Evolutionary conservation across 2,329 filamentous ascomycete species (phyloP).

Genomic region (Fulvia fulva): DNA sequence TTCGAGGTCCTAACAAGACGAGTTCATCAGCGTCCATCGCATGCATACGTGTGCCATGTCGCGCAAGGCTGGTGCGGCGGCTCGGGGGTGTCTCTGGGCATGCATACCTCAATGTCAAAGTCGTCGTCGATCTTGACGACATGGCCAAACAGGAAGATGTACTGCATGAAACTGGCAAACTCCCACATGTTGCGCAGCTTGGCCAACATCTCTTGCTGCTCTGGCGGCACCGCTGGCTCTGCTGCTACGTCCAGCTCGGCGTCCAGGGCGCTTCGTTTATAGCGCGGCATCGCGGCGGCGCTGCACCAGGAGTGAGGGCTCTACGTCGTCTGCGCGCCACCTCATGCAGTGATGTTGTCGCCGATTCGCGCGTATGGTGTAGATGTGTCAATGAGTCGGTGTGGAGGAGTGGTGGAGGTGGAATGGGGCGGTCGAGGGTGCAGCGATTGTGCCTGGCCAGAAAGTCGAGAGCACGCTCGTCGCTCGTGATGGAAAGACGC

Average conservation of each 20-base stretch:
- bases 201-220: conserved; percentile 50
- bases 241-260: conserved; percentile 40
- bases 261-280: conserved; percentile 55
- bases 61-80: conserved; percentile 4
- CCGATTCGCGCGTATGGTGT: neutral
- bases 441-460: neutral
- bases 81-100: conserved; percentile 7
- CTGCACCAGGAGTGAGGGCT: neutral
- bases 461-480: too few species aligned
- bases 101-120: conserved; percentile 79
- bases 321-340: neutral
- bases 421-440: neutral
- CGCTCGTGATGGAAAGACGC: neutral
- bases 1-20: conserved; percentile 68
- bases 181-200: conserved; percentile 89
- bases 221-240: conserved; percentile 23
- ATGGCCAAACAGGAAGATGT: conserved; percentile 85
- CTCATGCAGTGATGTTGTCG: neutral
- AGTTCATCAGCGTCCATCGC: conserved; percentile 25
- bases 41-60: neutral
- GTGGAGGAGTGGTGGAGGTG: neutral
- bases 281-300: conserved; percentile 45
- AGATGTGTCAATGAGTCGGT: neutral
- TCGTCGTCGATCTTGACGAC: conserved; percentile 85
- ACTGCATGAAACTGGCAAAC: conserved; percentile 90